phyloP scores from a whole-genome alignment of 352 stramenopile genomes.

The Elongisporangium undulatum region DNA sequence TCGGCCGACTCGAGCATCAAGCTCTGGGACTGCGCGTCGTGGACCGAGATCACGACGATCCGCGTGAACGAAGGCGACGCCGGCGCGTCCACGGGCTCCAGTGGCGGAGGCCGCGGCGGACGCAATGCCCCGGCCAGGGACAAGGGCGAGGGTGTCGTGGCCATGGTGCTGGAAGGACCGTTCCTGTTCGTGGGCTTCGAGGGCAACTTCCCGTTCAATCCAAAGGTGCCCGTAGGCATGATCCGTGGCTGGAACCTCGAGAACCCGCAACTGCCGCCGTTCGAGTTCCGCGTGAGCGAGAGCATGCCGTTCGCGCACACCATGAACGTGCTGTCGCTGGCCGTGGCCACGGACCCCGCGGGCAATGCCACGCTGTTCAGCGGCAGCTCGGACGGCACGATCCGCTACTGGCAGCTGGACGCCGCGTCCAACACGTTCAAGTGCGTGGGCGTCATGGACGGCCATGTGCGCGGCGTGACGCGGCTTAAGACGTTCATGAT shows the following conservation, averaged over 20 bases:
- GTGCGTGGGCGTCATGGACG: constrained; percentile 67
- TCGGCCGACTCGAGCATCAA: constrained; percentile 67
- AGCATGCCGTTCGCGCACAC: constrained; percentile 73
- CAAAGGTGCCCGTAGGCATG: constrained; percentile 61
- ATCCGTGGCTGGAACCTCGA: constrained; percentile 83
- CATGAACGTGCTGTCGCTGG: constrained; percentile 66
- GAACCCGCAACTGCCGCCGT: constrained; percentile 51
- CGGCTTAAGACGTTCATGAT: constrained; percentile 81
- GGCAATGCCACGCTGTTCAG: constrained; percentile 75
- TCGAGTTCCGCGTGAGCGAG: constrained; percentile 61
- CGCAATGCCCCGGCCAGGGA: constrained; percentile 8
- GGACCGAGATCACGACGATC: constrained; percentile 80
- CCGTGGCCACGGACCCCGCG: constrained; percentile 59
- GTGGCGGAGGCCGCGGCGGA: constrained; percentile 1
- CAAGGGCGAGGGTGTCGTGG: constrained; percentile 48
- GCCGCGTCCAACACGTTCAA: constrained; percentile 64
- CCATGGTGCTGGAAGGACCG: constrained; percentile 65
- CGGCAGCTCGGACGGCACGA: constrained; percentile 64
- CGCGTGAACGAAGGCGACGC: constrained; percentile 30
- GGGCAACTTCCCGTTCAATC: constrained; percentile 48
- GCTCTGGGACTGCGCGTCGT: constrained; percentile 79
- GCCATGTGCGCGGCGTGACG: constrained; percentile 75
- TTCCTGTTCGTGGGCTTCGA: constrained; percentile 85
- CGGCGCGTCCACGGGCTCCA: constrained; percentile 1
- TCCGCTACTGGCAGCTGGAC: constrained; percentile 83